These are phyloP conservation scores for Chlorella vulgaris DNA, from an alignment of 139 green algal genomes.

Conservation along the genomic window DNA sequence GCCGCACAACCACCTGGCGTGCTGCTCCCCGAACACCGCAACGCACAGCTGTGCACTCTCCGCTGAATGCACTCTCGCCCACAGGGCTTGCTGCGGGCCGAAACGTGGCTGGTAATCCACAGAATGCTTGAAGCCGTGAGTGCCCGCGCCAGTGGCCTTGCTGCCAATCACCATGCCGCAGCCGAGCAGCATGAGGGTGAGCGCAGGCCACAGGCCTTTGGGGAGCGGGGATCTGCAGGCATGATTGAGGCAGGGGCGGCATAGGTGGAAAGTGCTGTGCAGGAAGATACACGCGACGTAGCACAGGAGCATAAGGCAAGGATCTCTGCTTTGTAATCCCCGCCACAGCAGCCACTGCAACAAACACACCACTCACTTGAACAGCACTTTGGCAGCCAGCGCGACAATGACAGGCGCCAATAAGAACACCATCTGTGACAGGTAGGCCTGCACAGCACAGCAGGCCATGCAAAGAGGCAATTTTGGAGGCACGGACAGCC, in stretches of 20 bases:
- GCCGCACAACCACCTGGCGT: neutral
- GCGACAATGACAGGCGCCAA: conserved; percentile 35
- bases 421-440: conserved; percentile 34
- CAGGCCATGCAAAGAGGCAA: too few species aligned
- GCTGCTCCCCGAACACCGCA: neutral
- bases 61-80: too few species aligned
- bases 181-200: conserved; percentile 23
- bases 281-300: neutral
- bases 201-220: conserved; percentile 11
- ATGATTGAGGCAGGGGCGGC: neutral
- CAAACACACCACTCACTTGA: conserved; percentile 36
- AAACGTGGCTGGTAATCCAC: too few species aligned
- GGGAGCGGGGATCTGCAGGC: conserved; percentile 24
- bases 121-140: too few species aligned
- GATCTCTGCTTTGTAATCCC: too few species aligned
- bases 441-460: conserved; percentile 15
- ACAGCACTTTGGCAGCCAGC: conserved; percentile 43
- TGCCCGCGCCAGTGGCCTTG: conserved; percentile 11
- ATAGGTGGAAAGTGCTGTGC: neutral
- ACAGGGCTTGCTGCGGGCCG: too few species aligned
- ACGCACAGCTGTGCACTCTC: neutral
- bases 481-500: too few species aligned
- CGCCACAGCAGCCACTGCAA: too few species aligned
- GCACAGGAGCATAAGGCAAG: neutral
- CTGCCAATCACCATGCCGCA: conserved; percentile 21